Evolutionary conservation across 768 basidiomycete genomes (phyloP).

Genomic region (Boletus sp.): DNA sequence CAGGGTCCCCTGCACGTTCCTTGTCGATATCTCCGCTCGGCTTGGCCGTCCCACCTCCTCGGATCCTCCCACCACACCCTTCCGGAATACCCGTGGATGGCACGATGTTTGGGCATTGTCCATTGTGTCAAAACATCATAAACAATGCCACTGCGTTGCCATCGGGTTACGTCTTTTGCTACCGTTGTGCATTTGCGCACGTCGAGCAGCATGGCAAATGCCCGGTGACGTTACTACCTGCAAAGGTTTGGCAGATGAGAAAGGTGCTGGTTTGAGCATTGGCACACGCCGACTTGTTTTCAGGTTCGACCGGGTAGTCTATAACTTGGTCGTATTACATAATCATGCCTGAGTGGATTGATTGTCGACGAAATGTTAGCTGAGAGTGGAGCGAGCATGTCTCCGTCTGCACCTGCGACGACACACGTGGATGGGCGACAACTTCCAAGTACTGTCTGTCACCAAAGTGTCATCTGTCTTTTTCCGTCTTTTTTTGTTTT

Average conservation of each 20-base stretch:
- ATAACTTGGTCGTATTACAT: slow-evolving; percentile 4
- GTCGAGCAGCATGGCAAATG: slow-evolving; percentile 76
- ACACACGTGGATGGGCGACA: slow-evolving; percentile 21
- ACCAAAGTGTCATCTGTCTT: slow-evolving; percentile 10
- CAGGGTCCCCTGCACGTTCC: slow-evolving; percentile 80
- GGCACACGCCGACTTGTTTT: not conserved
- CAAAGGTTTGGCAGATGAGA: slow-evolving; percentile 76
- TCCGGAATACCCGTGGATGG: slow-evolving; percentile 62
- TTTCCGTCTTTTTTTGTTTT: slow-evolving; percentile 4
- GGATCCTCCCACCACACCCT: slow-evolving; percentile 71
- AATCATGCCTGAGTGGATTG: not conserved
- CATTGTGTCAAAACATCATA: slow-evolving; percentile 68
- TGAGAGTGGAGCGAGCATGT: not conserved
- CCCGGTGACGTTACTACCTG: slow-evolving; percentile 80
- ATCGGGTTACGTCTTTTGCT: slow-evolving; percentile 94
- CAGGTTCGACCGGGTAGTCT: not conserved
- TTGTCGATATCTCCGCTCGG: slow-evolving; percentile 59
- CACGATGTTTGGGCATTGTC: slow-evolving; percentile 76
- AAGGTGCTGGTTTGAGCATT: slow-evolving; percentile 72
- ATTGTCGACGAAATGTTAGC: not conserved
- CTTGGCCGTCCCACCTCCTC: slow-evolving; percentile 73
- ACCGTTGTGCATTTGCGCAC: slow-evolving; percentile 83
- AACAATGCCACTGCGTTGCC: slow-evolving; percentile 88
- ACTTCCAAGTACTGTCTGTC: not conserved
- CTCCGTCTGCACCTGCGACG: not conserved